Evolutionary conservation across 352 stramenopile species (phyloP), one percentile per base, ranked within the genome.

Genomic region (Phytophthora agathidicida): DNA sequence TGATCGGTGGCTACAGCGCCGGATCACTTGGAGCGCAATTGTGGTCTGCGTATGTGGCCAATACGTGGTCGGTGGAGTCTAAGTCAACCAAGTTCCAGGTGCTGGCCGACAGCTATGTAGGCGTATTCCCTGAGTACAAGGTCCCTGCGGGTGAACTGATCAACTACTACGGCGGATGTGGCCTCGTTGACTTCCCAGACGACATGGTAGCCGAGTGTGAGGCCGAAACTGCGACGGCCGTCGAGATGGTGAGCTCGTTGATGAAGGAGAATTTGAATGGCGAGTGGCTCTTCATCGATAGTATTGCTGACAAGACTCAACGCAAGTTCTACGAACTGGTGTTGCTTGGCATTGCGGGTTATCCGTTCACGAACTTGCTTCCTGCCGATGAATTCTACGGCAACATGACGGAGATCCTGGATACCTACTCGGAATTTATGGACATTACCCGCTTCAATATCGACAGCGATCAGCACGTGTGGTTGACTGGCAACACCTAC

Each of bases 61-160:
- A 86, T 14, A 60, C 74, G 45, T 89, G 78, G 78, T 44, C 65
- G 5, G 55, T 80, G 26, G 53, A 80, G 42, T 35, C 60, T 16
- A 79, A 78, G 30, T 65, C 53, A 9, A 75, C 65, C 31, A 65
- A 66, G 45, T 80, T 72, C 61, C 54, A 68, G 38, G 56, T 86
- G 37, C 28, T 86, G 20, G 69, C 71, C 11, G 75, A 84, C 59
- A 77, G 69, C 62, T 81, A 84, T 46, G 71, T 86, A 11, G 75
- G 71, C 23, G 70, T 86, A 5, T 60, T 86, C 37, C 71, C 73
- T 0, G 59, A 72, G 24, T 60, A 68, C 36, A 66, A 66, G 20
- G 27, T 37, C 2, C 47, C 68, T 20, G 63, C 66, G 7, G 43
- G 45, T 13, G 22, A 72, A 10, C 31, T 83, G 17, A 68, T 63